phyloP scores from a whole-genome alignment of 345 rosid species.

The Chamaenerion angustifolium region DNA sequence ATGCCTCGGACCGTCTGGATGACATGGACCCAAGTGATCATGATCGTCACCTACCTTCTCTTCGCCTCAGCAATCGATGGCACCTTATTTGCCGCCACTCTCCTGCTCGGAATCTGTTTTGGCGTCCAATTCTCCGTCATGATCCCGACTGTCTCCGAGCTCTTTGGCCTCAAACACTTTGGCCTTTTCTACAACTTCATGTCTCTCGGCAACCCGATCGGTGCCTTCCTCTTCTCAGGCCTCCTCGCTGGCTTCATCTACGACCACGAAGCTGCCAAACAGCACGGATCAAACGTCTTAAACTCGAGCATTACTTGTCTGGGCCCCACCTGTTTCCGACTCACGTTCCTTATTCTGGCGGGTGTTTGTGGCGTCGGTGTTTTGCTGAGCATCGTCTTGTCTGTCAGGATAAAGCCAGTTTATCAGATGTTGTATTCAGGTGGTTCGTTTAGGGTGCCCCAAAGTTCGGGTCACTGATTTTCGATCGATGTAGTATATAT shows the following conservation, averaged over 20 bases:
- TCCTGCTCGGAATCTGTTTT: constrained; percentile 46
- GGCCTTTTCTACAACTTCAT: constrained; percentile 46
- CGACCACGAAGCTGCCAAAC: constrained; percentile 47
- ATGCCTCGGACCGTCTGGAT: constrained; percentile 55
- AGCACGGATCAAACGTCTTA: constrained; percentile 16
- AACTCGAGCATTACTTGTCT: constrained; percentile 25
- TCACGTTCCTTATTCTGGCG: constrained; percentile 48
- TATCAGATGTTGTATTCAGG: constrained; percentile 46
- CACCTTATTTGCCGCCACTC: constrained; percentile 37
- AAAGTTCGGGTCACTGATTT: constrained; percentile 19
- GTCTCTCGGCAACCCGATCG: constrained; percentile 50
- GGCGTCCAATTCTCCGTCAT: constrained; percentile 52
- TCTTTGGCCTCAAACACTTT: constrained; percentile 49
- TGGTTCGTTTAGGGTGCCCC: constrained; percentile 44
- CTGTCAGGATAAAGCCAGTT: constrained; percentile 42
- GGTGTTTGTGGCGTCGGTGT: constrained; percentile 34
- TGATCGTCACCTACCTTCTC: constrained; percentile 38
- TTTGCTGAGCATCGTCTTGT: constrained; percentile 26
- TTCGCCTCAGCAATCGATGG: constrained; percentile 45
- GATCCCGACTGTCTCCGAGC: constrained; percentile 61
- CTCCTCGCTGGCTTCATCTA: constrained; percentile 47
- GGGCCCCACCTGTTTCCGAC: constrained; percentile 54
- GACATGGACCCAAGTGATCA: constrained; percentile 33
- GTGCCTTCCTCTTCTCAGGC: constrained; percentile 53
- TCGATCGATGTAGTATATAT: no score